Evolutionary conservation across 495 filamentous ascomycete genomes (phyloP), one percentile per base, ranked within the genome.

Genomic region (Corynascus novoguineensis): DNA sequence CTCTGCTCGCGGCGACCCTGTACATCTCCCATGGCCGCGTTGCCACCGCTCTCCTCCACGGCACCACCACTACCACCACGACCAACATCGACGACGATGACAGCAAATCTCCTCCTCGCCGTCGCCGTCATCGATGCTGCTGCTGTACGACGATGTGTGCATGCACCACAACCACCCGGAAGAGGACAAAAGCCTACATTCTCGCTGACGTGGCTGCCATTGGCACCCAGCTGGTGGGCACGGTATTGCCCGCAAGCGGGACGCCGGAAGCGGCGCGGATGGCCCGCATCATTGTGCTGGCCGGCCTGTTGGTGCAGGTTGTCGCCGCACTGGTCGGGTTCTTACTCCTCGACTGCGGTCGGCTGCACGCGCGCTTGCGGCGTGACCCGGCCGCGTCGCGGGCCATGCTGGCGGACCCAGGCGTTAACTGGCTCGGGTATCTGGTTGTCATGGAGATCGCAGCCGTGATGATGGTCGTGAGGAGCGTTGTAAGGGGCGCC

Each of bases 191-290:
- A 2, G 2, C 19, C 17, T 50, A 50, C 47, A 25, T 50, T 19
- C 47, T 50, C 47, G 29, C 19, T 12, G 47, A 50, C 47, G 4
- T 50, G 9, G 9, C 25, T 31, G 29, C 47, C 47, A 50, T 50
- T 31, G 34, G 34, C 47, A 50, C 47, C 11, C 47, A 50, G 31
- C 47, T 50, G n/a, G 22, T 50, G 17, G 47, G 47, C 47, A 50
- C 47, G 4, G 31, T 50, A 2, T 31, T 50, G 9, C 47, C 47
- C 47, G 47, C 47, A 0, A 50, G 47, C 47, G 47, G 47, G 17
- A 50, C 47, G 17, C 29, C 29, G 17, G 29, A 34, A 17, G 47
- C 31, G 17, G 6, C 14, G 11, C 47, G 21, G 17, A 29, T 50
- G 17, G n/a, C 29, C 47, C 24, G 24, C 10, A 37, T 25, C 19